Evolutionary conservation across 345 rosid genomes (phyloP).

Genomic region (Dipteronia dyeriana): DNA sequence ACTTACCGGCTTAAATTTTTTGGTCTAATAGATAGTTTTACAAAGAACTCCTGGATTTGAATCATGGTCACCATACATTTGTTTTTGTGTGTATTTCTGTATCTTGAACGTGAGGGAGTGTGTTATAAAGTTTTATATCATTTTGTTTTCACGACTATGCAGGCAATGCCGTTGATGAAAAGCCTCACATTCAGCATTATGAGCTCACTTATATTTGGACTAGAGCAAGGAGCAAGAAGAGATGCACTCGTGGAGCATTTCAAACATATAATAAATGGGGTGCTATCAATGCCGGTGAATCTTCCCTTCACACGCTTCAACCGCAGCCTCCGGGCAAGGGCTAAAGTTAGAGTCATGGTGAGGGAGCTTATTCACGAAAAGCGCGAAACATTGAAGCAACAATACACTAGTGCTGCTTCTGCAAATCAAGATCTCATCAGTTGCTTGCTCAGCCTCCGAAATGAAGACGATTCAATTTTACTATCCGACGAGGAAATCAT

Average conservation of each 20-base stretch:
- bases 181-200: slow-evolving; percentile 38
- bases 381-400: slow-evolving; percentile 12
- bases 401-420: background rate
- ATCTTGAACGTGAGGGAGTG: background rate
- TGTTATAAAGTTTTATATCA: background rate
- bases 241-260: slow-evolving; percentile 21
- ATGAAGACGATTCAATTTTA: background rate
- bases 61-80: no score
- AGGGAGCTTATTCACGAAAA: slow-evolving; percentile 11
- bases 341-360: background rate
- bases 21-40: no score
- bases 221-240: slow-evolving; percentile 26
- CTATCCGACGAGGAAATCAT: slow-evolving; percentile 26
- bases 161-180: slow-evolving; percentile 42
- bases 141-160: no score
- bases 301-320: slow-evolving; percentile 33
- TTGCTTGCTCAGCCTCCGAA: slow-evolving; percentile 18
- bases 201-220: slow-evolving; percentile 31
- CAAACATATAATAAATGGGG: slow-evolving; percentile 22
- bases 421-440: slow-evolving; percentile 28
- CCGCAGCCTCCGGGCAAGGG: slow-evolving; percentile 4
- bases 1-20: no score
- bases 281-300: slow-evolving; percentile 29
- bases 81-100: background rate
- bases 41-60: no score